Evolutionary conservation across 73 alveolate genomes (phyloP), one percentile per base, ranked within the genome.

Genomic region (Breviolum minutum): DNA sequence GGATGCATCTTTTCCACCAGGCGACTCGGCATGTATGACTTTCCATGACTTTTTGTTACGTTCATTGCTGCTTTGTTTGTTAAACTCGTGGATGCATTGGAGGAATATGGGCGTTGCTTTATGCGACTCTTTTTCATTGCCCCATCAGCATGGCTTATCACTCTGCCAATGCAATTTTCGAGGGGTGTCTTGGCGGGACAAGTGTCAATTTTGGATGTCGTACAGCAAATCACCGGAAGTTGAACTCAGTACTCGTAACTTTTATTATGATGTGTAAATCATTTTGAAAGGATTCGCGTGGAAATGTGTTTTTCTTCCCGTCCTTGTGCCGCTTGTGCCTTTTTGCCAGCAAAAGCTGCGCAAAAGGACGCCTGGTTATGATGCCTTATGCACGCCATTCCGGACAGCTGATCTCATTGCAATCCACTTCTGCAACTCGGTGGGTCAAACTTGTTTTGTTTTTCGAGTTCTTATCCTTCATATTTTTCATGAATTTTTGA

Each of bases 111-210:
- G 97, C 63, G n/a, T 64, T 90, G 74, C 76, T 77, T 6, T 69
- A 32, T 29, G 97, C 87, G 66, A 54, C 97, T 30, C 32, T 70
- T 22, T 30, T 90, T 64, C 97, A 90, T 26, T 48, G 76, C 76
- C 97, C 97, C 27, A 22, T 90, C 77, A 90, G 97, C 77, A 63
- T 90, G 87, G 97, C 88, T 19, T 90, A 90, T 63, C 97, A 90
- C 63, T 63, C 73, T 10, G 74, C 97, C 79, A 69, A 76, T 24
- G 97, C 97, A 14, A 63, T 73, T 20, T 64, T 71, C 63, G 64
- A 90, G n/a, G 48, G 84, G 97, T 62, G 7, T 48, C 97, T 24
- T 19, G 87, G 73, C 77, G 30, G 22, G 40, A 73, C 40, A 11
- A 10, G 8, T 29, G 11, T 40, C 54, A 40, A 2, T 40, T 3